Evolutionary conservation across 140 eudicot genomes (phyloP).

Genomic region (Anethum foeniculum): DNA sequence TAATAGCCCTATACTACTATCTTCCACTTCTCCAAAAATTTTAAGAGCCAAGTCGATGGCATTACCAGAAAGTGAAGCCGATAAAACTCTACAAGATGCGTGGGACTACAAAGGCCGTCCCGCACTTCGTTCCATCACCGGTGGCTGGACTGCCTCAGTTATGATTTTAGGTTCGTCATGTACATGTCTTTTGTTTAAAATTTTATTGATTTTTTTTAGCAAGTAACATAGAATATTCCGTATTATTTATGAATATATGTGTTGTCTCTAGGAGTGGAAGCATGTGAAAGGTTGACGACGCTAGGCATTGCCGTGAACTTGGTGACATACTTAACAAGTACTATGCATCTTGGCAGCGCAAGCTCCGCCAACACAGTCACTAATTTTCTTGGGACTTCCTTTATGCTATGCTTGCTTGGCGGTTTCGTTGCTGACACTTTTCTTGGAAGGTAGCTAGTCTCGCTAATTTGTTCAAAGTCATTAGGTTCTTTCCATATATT

Average conservation of each 20-base stretch:
- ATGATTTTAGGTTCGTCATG: conserved; percentile 58
- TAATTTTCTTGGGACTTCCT: conserved; percentile 78
- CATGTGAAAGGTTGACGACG: conserved; percentile 65
- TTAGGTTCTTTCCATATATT: background rate
- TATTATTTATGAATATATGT: background rate
- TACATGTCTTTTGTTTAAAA: background rate
- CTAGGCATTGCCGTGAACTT: conserved; percentile 75
- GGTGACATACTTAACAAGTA: conserved; percentile 69
- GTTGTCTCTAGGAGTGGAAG: conserved; percentile 43
- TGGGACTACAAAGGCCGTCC: conserved; percentile 81
- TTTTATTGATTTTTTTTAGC: background rate
- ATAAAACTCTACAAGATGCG: conserved; percentile 58
- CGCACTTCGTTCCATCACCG: conserved; percentile 52
- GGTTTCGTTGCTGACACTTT: conserved; percentile 84
- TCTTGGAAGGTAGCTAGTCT: conserved; percentile 49
- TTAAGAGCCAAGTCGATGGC: background rate
- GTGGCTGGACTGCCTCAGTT: conserved; percentile 84
- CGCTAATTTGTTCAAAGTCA: background rate
- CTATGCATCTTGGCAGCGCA: conserved; percentile 90
- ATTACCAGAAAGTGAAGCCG: conserved; percentile 7
- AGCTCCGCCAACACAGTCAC: conserved; percentile 68
- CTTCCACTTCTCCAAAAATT: background rate
- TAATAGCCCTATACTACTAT: background rate
- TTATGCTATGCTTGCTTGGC: conserved; percentile 74
- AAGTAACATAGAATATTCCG: background rate